Conservation (phyloP, 1,284 basidiomycete species). For the Ganoderma meredithae region DNA sequence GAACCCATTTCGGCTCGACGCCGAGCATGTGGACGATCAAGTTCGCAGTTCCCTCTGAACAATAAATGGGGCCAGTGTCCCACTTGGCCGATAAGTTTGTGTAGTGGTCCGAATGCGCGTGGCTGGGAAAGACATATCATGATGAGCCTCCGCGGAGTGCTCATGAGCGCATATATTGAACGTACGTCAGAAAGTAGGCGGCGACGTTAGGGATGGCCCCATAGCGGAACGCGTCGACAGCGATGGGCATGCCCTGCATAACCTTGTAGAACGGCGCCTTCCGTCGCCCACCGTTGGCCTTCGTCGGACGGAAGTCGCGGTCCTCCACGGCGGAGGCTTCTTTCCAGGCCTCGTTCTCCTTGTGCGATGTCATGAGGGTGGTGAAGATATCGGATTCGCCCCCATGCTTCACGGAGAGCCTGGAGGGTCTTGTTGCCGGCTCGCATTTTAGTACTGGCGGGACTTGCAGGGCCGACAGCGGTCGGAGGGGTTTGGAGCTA, state of each 20-base stretch:
- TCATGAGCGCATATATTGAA: conserved; percentile 18
- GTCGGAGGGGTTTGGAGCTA: conserved; percentile 24
- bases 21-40: conserved; percentile 90
- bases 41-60: conserved; percentile 91
- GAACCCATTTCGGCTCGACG: conserved; percentile 89
- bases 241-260: conserved; percentile 97
- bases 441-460: conserved; percentile 8
- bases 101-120: conserved; percentile 96
- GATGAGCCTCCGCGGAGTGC: conserved; percentile 3
- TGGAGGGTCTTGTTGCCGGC: neutral
- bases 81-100: conserved; percentile 89
- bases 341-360: conserved; percentile 86
- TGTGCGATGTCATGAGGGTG: conserved; percentile 82
- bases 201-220: conserved; percentile 88
- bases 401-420: conserved; percentile 16
- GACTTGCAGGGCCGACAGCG: conserved; percentile 18
- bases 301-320: conserved; percentile 53
- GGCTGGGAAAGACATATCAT: conserved; percentile 57
- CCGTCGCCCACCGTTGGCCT: conserved; percentile 64
- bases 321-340: conserved; percentile 70
- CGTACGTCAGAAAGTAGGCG: conserved; percentile 89
- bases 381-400: conserved; percentile 64
- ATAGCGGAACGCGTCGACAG: conserved; percentile 95
- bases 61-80: conserved; percentile 94
- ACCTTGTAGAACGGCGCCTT: conserved; percentile 95